phyloP scores from a whole-genome alignment of 2,329 filamentous ascomycete genomes.

The Exutisphaerella laricina region DNA sequence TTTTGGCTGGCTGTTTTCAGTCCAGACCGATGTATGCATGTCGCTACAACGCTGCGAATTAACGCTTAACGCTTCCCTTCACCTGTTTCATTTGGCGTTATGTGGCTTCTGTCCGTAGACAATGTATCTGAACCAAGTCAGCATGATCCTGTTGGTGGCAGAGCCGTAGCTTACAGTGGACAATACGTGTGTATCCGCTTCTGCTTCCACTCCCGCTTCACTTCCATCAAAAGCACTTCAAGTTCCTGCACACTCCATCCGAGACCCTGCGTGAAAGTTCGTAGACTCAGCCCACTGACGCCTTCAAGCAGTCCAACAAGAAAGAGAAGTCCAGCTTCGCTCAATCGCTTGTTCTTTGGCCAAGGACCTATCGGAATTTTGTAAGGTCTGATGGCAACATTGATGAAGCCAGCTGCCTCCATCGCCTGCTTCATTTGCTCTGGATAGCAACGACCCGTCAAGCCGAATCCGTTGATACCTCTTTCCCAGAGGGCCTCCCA shows the following conservation, averaged over 20 bases:
- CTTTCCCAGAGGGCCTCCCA: slow-evolving; percentile 24
- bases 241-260: slow-evolving; percentile 27
- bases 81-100: too few species aligned
- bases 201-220: slow-evolving; percentile 24
- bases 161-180: slow-evolving; percentile 23
- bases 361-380: slow-evolving; percentile 30
- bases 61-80: too few species aligned
- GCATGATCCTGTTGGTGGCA: background rate
- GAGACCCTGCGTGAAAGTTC: slow-evolving; percentile 26
- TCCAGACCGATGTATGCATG: too few species aligned
- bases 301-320: slow-evolving; percentile 26
- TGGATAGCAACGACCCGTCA: slow-evolving; percentile 24
- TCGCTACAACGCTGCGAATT: too few species aligned
- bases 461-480: slow-evolving; percentile 21
- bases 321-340: slow-evolving; percentile 24
- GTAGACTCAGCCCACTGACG: slow-evolving; percentile 24
- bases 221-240: slow-evolving; percentile 27
- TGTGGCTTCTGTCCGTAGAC: slow-evolving; percentile 28
- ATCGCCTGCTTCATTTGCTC: slow-evolving; percentile 34
- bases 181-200: slow-evolving; percentile 26
- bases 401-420: slow-evolving; percentile 32
- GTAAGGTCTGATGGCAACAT: slow-evolving; percentile 26
- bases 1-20: too few species aligned
- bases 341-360: slow-evolving; percentile 25
- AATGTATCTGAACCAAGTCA: slow-evolving; percentile 20